Evolutionary conservation across 2,329 filamentous ascomycete species (phyloP).

Genomic region (Phaeophleospora eucalypticola): DNA sequence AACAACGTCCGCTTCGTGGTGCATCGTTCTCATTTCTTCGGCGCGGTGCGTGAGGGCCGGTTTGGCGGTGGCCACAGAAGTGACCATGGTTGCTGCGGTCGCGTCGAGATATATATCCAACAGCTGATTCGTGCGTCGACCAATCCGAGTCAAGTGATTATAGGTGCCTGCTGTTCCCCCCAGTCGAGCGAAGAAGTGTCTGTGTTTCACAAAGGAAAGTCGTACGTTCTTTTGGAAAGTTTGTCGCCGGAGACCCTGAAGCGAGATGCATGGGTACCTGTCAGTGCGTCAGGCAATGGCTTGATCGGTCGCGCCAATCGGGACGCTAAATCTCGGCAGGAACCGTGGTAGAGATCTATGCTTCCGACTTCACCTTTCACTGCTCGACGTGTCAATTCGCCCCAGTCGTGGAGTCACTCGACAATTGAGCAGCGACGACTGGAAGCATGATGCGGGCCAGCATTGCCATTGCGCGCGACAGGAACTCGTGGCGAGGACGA

Average conservation of each 20-base stretch:
- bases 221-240: not conserved
- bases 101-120: not conserved
- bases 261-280: not conserved
- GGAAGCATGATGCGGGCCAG: too few species aligned
- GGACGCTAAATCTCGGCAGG: not conserved
- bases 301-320: not conserved
- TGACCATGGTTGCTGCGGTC: too few species aligned
- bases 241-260: not conserved
- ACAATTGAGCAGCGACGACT: too few species aligned
- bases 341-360: too few species aligned
- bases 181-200: not conserved
- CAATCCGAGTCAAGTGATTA: not conserved
- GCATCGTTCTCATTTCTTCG: slow-evolving; percentile 44
- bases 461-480: too few species aligned
- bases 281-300: not conserved
- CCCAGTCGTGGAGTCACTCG: too few species aligned
- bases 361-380: not conserved
- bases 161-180: not conserved
- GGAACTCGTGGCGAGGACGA: too few species aligned
- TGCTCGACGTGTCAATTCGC: not conserved
- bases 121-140: not conserved
- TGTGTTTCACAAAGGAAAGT: not conserved
- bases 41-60: slow-evolving; percentile 17
- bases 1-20: slow-evolving; percentile 73
- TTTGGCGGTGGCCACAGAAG: slow-evolving; percentile 2